A percentile compares a stretch with the other conserved stretches of the same genome.
Evolutionary conservation across 1,284 basidiomycete genomes (phyloP).

Genomic region (Xanthoconium separans): DNA sequence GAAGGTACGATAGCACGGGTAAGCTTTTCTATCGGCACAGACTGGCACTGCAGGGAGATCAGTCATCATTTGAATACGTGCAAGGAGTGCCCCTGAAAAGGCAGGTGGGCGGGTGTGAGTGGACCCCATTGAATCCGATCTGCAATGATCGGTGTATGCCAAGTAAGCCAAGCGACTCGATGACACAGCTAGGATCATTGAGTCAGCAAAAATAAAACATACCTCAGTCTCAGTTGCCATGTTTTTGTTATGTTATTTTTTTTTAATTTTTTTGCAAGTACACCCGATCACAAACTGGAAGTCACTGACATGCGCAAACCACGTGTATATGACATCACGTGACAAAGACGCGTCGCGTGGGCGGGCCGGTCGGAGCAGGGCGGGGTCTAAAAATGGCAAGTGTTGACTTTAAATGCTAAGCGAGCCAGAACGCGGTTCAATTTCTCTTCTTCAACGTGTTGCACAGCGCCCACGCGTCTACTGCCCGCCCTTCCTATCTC

Average conservation of each 20-base stretch:
- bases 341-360: constrained; percentile 31
- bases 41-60: constrained; percentile 16
- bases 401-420: constrained; percentile 32
- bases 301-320: neutral
- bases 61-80: constrained; percentile 36
- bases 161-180: constrained; percentile 8
- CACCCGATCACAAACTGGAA: too few species aligned
- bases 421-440: constrained; percentile 22
- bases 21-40: constrained; percentile 34
- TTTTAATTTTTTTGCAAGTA: too few species aligned
- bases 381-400: constrained; percentile 33
- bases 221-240: too few species aligned
- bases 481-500: constrained; percentile 15
- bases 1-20: constrained; percentile 27
- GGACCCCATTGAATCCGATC: constrained; percentile 14
- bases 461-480: constrained; percentile 31
- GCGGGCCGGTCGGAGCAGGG: constrained; percentile 29
- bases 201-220: too few species aligned
- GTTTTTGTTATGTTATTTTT: too few species aligned
- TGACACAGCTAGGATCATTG: too few species aligned
- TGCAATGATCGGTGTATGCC: constrained; percentile 4
- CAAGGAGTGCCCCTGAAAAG: constrained; percentile 28
- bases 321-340: constrained; percentile 18
- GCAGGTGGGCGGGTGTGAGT: constrained; percentile 17
- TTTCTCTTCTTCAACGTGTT: constrained; percentile 34